phyloP scores from a whole-genome alignment of 208 protist species.

The Leptomonas pyrrhocoris region DNA sequence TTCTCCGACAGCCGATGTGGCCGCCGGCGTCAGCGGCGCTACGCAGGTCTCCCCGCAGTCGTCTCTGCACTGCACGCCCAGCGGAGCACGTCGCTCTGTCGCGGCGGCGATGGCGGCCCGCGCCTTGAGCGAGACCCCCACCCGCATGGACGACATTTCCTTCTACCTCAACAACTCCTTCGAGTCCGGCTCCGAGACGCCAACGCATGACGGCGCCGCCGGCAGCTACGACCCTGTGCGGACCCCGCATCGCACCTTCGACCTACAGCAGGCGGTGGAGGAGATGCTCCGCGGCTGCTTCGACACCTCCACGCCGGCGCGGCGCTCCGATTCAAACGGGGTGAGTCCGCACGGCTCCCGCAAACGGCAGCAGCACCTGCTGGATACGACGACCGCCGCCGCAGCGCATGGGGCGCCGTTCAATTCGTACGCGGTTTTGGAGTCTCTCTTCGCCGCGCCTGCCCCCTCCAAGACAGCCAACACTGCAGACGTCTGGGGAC shows the following conservation, averaged over 20 bases:
- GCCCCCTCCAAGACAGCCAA: background rate
- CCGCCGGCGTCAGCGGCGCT: background rate
- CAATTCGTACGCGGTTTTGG: constrained; percentile 10
- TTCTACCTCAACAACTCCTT: constrained; percentile 36
- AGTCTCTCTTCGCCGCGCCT: constrained; percentile 14
- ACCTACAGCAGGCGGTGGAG: constrained; percentile 34
- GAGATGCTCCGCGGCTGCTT: constrained; percentile 39
- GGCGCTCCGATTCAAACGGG: constrained; percentile 13
- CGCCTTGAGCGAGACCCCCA: constrained; percentile 19
- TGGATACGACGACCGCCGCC: background rate
- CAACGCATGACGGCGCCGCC: constrained; percentile 3
- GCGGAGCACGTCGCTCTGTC: constrained; percentile 19
- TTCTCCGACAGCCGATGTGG: background rate
- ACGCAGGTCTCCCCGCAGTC: constrained; percentile 1
- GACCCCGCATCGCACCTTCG: constrained; percentile 19
- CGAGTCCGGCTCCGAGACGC: constrained; percentile 30
- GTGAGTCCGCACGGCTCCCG: constrained; percentile 5
- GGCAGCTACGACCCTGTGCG: background rate
- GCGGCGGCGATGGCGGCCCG: constrained; percentile 14
- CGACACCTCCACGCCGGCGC: constrained; percentile 27
- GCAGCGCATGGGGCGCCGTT: background rate
- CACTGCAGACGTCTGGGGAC: constrained; percentile 3
- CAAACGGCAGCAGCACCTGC: constrained; percentile 3
- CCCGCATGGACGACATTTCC: constrained; percentile 25
- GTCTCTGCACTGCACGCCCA: constrained; percentile 29